Evolutionary conservation across 2,329 filamentous ascomycete genomes (phyloP).

Genomic region (Claviceps digitariae): DNA sequence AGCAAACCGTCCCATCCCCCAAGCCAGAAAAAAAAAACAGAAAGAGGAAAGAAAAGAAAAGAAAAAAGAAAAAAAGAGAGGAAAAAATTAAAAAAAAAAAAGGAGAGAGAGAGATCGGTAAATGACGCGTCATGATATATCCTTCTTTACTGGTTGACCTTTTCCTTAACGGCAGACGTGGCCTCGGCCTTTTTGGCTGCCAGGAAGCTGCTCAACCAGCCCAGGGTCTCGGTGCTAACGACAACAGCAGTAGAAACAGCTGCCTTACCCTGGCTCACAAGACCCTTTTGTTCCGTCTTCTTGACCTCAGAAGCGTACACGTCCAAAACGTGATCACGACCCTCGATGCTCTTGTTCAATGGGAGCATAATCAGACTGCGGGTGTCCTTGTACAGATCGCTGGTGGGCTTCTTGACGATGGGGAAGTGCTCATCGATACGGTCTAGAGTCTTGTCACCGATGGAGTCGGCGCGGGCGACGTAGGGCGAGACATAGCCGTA

Average conservation of each 20-base stretch:
- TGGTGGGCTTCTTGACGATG: slow-evolving; percentile 60
- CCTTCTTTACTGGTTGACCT: slow-evolving; percentile 27
- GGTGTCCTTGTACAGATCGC: slow-evolving; percentile 53
- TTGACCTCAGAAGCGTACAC: slow-evolving; percentile 47
- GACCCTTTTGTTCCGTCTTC: slow-evolving; percentile 48
- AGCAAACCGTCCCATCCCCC: too few relatives aligned
- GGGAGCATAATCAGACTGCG: slow-evolving; percentile 49
- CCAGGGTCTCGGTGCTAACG: slow-evolving; percentile 50
- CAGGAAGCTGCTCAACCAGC: slow-evolving; percentile 45
- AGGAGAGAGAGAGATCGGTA: too few relatives aligned
- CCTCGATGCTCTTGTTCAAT: slow-evolving; percentile 45
- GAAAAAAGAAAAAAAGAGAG: too few relatives aligned
- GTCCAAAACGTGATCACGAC: slow-evolving; percentile 46
- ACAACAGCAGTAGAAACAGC: slow-evolving; percentile 53
- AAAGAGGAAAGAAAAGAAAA: too few relatives aligned
- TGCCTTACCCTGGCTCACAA: slow-evolving; percentile 58
- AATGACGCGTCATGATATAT: too few relatives aligned
- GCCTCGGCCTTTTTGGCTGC: slow-evolving; percentile 48
- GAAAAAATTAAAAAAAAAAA: too few relatives aligned
- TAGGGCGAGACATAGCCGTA: slow-evolving; percentile 78
- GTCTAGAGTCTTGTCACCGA: slow-evolving; percentile 59
- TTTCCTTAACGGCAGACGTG: slow-evolving; percentile 41
- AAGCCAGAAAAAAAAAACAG: too few relatives aligned
- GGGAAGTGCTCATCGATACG: slow-evolving; percentile 60
- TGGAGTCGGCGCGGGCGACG: slow-evolving; percentile 63